A percentile compares a stretch with the other conserved stretches of the same genome.
Conservation (phyloP, 768 basidiomycete genomes). For the Psilocybe subaeruginosa region DNA sequence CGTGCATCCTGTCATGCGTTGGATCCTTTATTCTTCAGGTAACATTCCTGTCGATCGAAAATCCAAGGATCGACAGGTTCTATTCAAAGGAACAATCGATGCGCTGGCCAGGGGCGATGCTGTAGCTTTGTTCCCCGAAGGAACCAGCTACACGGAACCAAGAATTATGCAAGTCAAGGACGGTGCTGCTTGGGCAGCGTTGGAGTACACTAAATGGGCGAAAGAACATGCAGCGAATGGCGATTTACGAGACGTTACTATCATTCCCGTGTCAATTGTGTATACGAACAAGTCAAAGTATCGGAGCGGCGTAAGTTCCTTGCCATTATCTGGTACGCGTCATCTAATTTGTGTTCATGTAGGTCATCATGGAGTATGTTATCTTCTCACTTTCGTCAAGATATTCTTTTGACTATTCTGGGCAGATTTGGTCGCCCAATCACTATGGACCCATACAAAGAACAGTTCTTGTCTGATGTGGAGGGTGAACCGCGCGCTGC, state of each 20-base stretch:
- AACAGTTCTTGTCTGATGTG: conserved; percentile 71
- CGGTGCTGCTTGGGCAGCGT: conserved; percentile 92
- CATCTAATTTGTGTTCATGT: conserved; percentile 5
- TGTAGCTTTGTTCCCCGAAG: conserved; percentile 94
- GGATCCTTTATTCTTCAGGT: conserved; percentile 86
- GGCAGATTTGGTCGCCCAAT: conserved; percentile 85
- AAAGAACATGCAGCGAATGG: conserved; percentile 53
- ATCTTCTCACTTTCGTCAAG: neutral
- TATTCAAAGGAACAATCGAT: conserved; percentile 91
- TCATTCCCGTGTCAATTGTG: conserved; percentile 87
- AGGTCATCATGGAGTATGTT: conserved; percentile 78
- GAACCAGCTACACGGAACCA: conserved; percentile 92
- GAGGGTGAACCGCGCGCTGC: conserved; percentile 76
- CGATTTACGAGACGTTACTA: conserved; percentile 50
- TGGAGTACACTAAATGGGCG: conserved; percentile 89
- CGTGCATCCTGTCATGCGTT: conserved; percentile 70
- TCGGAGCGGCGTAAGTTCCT: conserved; percentile 73
- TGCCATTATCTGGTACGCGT: neutral
- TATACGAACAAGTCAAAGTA: conserved; percentile 98
- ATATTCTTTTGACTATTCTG: conserved; percentile 1
- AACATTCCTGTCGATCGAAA: conserved; percentile 98
- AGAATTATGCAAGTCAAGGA: conserved; percentile 92
- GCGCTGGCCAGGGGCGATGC: conserved; percentile 77
- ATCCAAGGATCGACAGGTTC: conserved; percentile 85
- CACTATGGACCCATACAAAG: conserved; percentile 68